A percentile compares a stretch with the other conserved stretches of the same genome.
Evolutionary conservation across 1,139 yeast species (phyloP).

Genomic region (Geotrichum aggregatum): DNA sequence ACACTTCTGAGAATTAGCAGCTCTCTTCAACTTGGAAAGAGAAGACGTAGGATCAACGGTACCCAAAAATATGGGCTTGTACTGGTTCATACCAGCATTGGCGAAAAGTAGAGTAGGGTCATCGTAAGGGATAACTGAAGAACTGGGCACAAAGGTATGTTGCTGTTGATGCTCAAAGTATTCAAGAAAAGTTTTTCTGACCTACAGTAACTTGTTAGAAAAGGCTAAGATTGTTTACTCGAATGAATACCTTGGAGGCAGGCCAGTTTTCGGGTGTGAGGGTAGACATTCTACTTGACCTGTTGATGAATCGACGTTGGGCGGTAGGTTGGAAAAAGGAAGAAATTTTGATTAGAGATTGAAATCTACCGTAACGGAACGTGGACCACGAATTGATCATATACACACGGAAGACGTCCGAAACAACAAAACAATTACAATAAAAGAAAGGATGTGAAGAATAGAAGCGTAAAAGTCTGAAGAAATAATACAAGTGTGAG

Average conservation of each 20-base stretch:
- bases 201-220: slow-evolving; percentile 40
- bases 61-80: slow-evolving; percentile 93
- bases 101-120: slow-evolving; percentile 95
- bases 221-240: background rate
- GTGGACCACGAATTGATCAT: slow-evolving; percentile 10
- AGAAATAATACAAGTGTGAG: too few relatives aligned
- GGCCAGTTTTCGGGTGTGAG: slow-evolving; percentile 27
- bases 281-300: too few relatives aligned
- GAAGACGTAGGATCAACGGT: slow-evolving; percentile 94
- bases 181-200: slow-evolving; percentile 81
- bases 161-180: slow-evolving; percentile 62
- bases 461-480: too few relatives aligned
- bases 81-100: slow-evolving; percentile 98
- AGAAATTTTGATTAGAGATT: slow-evolving; percentile 1
- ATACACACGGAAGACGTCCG: slow-evolving; percentile 4
- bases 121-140: slow-evolving; percentile 94
- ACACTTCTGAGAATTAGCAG: slow-evolving; percentile 94
- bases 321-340: background rate
- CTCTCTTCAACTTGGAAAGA: slow-evolving; percentile 76
- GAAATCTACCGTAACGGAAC: slow-evolving; percentile 1
- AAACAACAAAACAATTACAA: background rate
- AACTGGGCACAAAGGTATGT: slow-evolving; percentile 83
- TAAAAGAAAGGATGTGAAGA: background rate
- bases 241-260: slow-evolving; percentile 21
- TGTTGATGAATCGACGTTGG: slow-evolving; percentile 10